Conservation (phyloP, 2,329 filamentous ascomycete genomes). For the Rachicladosporium sp. region DNA sequence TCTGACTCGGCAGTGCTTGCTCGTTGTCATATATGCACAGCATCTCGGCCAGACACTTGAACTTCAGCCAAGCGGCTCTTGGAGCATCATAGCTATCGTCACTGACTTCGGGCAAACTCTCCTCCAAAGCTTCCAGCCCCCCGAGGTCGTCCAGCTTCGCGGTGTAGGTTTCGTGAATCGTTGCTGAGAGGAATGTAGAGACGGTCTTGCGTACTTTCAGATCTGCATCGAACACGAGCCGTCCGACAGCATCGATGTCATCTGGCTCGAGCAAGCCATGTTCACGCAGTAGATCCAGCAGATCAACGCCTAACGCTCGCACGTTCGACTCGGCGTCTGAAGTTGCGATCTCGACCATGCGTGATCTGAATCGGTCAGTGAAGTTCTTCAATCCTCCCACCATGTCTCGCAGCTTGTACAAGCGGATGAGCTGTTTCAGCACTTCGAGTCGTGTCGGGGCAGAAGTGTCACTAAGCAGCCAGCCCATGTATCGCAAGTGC, state of each 20-base stretch:
- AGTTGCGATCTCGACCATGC: constrained; percentile 86
- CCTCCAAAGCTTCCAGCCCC: constrained; percentile 63
- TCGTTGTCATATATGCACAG: constrained; percentile 66
- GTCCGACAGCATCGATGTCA: constrained; percentile 80
- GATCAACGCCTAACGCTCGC: constrained; percentile 64
- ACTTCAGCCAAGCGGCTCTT: constrained; percentile 73
- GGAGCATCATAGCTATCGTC: constrained; percentile 50
- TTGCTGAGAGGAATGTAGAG: constrained; percentile 79
- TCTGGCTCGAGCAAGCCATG: constrained; percentile 79
- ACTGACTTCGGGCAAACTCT: constrained; percentile 61
- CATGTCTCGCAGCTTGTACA: constrained; percentile 72
- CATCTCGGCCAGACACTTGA: constrained; percentile 80
- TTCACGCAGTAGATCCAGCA: constrained; percentile 71
- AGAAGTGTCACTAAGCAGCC: constrained; percentile 78
- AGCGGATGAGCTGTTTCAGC: constrained; percentile 63
- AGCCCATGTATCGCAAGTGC: constrained; percentile 87
- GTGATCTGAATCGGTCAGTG: constrained; percentile 77
- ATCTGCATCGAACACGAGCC: constrained; percentile 81
- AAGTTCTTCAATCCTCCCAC: constrained; percentile 71
- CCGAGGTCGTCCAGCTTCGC: constrained; percentile 72
- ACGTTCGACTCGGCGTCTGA: constrained; percentile 72
- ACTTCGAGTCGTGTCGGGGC: constrained; percentile 68
- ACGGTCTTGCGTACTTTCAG: constrained; percentile 75
- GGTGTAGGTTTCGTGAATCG: constrained; percentile 70
- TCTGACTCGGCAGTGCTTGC: constrained; percentile 33